phyloP scores from a whole-genome alignment of 2,329 filamentous ascomycete species.

The Diatrype stigma region DNA sequence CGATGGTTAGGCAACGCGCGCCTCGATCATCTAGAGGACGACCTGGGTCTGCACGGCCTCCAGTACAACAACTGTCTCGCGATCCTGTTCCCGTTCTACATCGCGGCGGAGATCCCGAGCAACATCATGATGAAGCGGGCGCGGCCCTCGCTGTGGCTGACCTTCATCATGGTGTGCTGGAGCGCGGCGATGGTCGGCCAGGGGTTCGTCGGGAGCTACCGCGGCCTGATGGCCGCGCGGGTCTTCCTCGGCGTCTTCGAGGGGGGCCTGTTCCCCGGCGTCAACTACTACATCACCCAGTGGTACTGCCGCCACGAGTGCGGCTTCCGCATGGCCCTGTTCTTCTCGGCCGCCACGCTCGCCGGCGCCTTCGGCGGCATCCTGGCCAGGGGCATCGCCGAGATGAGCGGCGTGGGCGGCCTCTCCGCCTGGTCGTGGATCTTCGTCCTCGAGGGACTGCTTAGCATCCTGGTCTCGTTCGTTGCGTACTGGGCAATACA shows the following conservation, averaged over 20 bases:
- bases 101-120: constrained; percentile 59
- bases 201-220: constrained; percentile 22
- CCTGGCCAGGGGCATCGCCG: constrained; percentile 54
- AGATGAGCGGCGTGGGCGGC: constrained; percentile 49
- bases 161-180: constrained; percentile 57
- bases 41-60: constrained; percentile 45
- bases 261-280: constrained; percentile 59
- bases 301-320: constrained; percentile 59
- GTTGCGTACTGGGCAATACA: neutral
- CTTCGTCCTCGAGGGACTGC: constrained; percentile 64
- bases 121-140: constrained; percentile 61
- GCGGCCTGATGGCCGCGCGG: constrained; percentile 35
- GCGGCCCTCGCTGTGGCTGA: constrained; percentile 56
- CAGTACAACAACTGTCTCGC: constrained; percentile 57
- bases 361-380: constrained; percentile 61
- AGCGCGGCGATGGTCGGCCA: constrained; percentile 11
- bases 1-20: constrained; percentile 24
- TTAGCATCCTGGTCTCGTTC: constrained; percentile 45
- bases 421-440: constrained; percentile 71
- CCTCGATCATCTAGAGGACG: constrained; percentile 31
- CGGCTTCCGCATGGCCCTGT: constrained; percentile 57
- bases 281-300: constrained; percentile 56
- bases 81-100: constrained; percentile 63
- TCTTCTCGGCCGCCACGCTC: constrained; percentile 53
- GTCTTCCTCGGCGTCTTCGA: constrained; percentile 48